Conservation (phyloP, 257 asterid genomes). For the Solanum tarapatanum region DNA sequence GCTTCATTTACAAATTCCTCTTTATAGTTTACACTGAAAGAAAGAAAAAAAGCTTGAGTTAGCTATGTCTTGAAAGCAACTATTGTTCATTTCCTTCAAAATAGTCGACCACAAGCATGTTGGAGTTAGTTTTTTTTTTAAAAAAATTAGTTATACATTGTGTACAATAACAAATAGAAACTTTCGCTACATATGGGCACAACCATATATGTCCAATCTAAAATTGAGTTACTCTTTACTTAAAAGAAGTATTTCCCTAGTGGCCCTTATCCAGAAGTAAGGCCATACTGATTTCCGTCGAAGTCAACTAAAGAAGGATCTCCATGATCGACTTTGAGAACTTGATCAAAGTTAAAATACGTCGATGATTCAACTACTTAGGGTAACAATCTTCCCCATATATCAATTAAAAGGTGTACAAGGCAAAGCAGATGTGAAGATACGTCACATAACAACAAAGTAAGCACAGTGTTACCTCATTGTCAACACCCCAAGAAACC, state of each 20-base stretch:
- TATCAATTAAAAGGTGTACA: background rate
- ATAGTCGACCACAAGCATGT: too few relatives aligned
- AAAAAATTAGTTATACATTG: too few relatives aligned
- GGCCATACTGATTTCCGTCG: background rate
- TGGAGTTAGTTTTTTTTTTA: too few relatives aligned
- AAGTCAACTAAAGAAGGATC: too few relatives aligned
- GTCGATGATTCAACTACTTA: background rate
- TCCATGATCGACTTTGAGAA: background rate
- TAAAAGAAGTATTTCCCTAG: too few relatives aligned
- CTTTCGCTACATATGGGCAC: background rate
- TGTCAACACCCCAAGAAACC: constrained; percentile 40
- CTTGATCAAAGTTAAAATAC: background rate
- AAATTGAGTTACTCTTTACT: background rate
- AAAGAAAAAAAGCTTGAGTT: too few relatives aligned
- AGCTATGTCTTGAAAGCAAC: too few relatives aligned
- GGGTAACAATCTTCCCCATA: background rate
- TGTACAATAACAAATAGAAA: too few relatives aligned
- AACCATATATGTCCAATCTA: background rate
- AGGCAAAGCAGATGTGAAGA: background rate
- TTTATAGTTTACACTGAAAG: too few relatives aligned
- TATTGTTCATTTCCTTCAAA: too few relatives aligned
- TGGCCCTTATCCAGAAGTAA: background rate
- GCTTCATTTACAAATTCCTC: too few relatives aligned
- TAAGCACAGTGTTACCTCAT: constrained; percentile 33
- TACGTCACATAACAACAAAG: background rate